These are phyloP conservation scores for Syzygium syzygioides DNA, from an alignment of 441 rosid species.

Conservation along the genomic window DNA sequence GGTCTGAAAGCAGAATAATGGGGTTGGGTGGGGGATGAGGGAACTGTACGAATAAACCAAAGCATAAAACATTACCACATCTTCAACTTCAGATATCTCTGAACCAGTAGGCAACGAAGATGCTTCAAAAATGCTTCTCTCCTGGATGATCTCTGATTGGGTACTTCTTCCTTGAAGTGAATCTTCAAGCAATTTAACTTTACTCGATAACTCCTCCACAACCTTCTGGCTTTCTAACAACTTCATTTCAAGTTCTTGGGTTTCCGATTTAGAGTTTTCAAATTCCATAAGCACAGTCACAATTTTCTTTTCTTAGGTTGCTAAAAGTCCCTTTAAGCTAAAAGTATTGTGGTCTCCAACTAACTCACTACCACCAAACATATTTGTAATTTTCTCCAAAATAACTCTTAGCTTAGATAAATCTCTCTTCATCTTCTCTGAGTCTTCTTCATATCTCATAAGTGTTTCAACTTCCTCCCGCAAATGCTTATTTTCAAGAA, in stretches of 20 bases:
- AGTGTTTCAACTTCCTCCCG: slow-evolving; percentile 38
- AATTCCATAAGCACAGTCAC: slow-evolving; percentile 44
- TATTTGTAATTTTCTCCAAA: slow-evolving; percentile 47
- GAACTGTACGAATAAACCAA: not conserved
- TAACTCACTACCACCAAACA: slow-evolving; percentile 41
- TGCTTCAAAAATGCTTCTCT: slow-evolving; percentile 68
- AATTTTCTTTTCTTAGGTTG: slow-evolving; percentile 47
- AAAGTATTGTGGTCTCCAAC: slow-evolving; percentile 33
- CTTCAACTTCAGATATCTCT: slow-evolving; percentile 89
- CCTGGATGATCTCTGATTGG: slow-evolving; percentile 61
- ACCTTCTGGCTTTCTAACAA: slow-evolving; percentile 64
- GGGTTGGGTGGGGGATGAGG: not conserved
- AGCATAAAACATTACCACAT: slow-evolving; percentile 33
- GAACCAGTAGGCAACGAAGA: slow-evolving; percentile 54
- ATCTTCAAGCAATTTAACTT: slow-evolving; percentile 61
- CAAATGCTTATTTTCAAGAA: slow-evolving; percentile 55
- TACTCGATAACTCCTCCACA: slow-evolving; percentile 53
- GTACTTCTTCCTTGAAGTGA: slow-evolving; percentile 35
- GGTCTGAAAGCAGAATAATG: not conserved
- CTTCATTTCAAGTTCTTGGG: slow-evolving; percentile 57
- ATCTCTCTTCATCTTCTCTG: slow-evolving; percentile 46
- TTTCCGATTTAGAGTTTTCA: slow-evolving; percentile 51
- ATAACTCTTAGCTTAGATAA: slow-evolving; percentile 40
- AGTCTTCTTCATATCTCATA: slow-evolving; percentile 24
- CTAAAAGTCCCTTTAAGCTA: slow-evolving; percentile 34